Evolutionary conservation across 116 monocot species (phyloP), one percentile per base, ranked within the genome.

Genomic region (Dioscorea cayenensis): DNA sequence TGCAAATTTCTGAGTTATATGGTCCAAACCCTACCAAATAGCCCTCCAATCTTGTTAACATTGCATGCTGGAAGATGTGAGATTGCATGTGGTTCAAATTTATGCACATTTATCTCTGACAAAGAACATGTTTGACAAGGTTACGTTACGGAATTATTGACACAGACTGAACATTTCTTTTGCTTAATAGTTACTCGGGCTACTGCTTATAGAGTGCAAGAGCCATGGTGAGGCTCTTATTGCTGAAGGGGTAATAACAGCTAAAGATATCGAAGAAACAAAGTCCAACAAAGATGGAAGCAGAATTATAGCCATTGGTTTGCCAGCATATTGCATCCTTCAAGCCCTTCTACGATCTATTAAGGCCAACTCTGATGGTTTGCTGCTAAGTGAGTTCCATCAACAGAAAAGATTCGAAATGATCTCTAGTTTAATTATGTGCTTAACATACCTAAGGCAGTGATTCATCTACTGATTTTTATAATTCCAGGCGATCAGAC

Each of bases 281-380:
- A 83, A 74, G 74, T 80, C 83, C 2, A 83, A 81, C n/a, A 93
- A 91, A 65, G 71, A 65, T 43, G 77, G 73, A 0, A 76, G 73
- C 22, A 74, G 68, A n/a, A 52, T 89, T 51, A 48, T 99, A 51
- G 76, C 83, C 58, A 79, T 90, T 17, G 99, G 99, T 63, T 78
- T 94, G 55, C 99, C 99, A 11, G 99, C 99, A 35, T 99, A 91
- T 37, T 75, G 71, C 38, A 85, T 99, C 51, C 91, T 99, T 73
- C 86, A 90, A 66, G 64, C 77, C 36, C 89, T 99, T 49, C 61
- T 99, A 14, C 83, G 78, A 23, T 99, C 99, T 29, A 81, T 81
- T 4, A 80, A 85, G 60, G 79, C 77, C 16, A 71, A 88, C 36
- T 68, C 80, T 65, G 88, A 79, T 71, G 94, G 99, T 49, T 65